Evolutionary conservation across 306 rosid species (phyloP), one percentile per base, ranked within the genome.

Genomic region (Dryas octopetala): DNA sequence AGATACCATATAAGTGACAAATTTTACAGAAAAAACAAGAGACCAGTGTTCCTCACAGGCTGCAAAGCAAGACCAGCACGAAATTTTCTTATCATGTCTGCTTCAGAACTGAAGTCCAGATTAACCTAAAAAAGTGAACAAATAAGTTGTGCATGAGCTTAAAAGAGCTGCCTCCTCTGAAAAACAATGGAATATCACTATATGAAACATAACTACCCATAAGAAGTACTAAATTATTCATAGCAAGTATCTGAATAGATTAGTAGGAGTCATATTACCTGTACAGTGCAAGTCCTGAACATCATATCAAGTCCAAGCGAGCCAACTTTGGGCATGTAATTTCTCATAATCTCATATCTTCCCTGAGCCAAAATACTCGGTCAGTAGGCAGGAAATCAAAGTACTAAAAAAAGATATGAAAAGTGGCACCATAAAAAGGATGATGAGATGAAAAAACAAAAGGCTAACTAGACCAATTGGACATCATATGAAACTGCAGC

Each of bases 201-300:
- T 32, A 60, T 45, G 32, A 49, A 61, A 26, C 14, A 16, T 9
- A 28, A 6, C 7, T 9, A 19, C 10, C 13, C 7, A 1, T 40
- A 52, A 19, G 72, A 41, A 54, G 14, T 45, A 32, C 38, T 32
- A 32, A 32, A 32, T 32, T 32, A 68, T 41, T 26, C 51, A n/a
- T 53, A 17, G 9, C 28, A 78, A 62, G 17, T 38, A 69, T 70
- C 73, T 23, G 58, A 63, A 64, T 60, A 61, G 23, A 70, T 69
- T 46, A 63, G 67, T 64, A 77, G 54, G 67, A 54, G 10, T 52
- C 13, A 70, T 76, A 84, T 83, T 83, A 92, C 99, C 97, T 96
- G 99, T 51, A 96, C 99, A 55, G 99, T 96, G 85, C 98, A 96
- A 57, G 99, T 96, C 87, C 99, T 88, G 85, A 92, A 90, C 99